Evolutionary conservation across 2,329 filamentous ascomycete genomes (phyloP), one percentile per base, ranked within the genome.

Genomic region (Aspergillus pseudoterreus): DNA sequence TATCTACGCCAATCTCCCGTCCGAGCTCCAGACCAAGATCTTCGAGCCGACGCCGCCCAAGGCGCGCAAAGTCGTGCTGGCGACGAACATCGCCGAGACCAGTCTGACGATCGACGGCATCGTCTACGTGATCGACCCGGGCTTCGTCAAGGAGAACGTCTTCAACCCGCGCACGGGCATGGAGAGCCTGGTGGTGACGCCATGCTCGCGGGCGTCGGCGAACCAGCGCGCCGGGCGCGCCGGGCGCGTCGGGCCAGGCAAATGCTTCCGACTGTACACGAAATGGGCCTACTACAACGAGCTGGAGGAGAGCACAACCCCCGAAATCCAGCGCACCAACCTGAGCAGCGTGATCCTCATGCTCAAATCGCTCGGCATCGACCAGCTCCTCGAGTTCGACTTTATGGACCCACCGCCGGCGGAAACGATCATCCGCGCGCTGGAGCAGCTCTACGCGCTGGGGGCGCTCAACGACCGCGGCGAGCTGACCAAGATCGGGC

Each of bases 71-170:
- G 90, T 97, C 0, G 90, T 99, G 0, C 75, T 97, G 35, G 91
- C 92, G 0, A 97, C 94, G 2, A 99, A 99, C 66, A 97, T 99
- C 69, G 94, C 94, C 2, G 94, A 99, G 70, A 99, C 94, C 0
- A 91, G 85, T 76, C 75, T 99, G 64, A 99, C 94, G 0, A 96
- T 99, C 52, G 92, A 97, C 67, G 92, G 92, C 14, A 95, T 97
- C 53, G 88, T 92, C 8, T 96, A 95, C 67, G 94, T 97, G 33
- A 95, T 97, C 53, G 94, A 99, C 61, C 89, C 89, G 0, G 94
- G 94, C 0, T 95, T 95, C 58, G 90, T 94, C 56, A 99, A 99
- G 70, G 90, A 97, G 66, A 96, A 96, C 60, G 82, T 92, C 1
- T 97, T 92, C 74, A 95, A 96, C 56, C 87, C 92, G 0, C 84